Conservation (phyloP, 2,329 filamentous ascomycete genomes). For the Apiospora kogelbergensis region DNA sequence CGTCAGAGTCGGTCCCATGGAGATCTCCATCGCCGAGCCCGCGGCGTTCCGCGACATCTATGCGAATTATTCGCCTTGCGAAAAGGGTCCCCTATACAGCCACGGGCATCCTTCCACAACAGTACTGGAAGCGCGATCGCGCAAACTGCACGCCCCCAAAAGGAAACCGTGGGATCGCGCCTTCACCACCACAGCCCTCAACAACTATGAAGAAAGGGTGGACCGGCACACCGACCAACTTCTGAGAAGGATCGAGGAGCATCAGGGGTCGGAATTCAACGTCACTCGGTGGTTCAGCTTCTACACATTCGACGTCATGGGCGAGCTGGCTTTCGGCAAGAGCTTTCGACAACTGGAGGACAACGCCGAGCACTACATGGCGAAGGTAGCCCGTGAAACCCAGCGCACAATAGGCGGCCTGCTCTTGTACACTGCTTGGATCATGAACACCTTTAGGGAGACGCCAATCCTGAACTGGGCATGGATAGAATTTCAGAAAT, state of each 20-base stretch:
- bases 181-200: conserved; percentile 17
- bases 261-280: conserved; percentile 19
- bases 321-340: conserved; percentile 32
- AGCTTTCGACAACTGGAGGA: conserved; percentile 30
- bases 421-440: not conserved
- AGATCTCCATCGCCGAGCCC: conserved; percentile 13
- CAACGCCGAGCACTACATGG: conserved; percentile 19
- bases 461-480: not conserved
- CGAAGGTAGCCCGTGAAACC: conserved; percentile 14
- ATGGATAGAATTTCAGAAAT: not conserved
- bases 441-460: not conserved
- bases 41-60: conserved; percentile 12
- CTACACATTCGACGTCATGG: conserved; percentile 33
- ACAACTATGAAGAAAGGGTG: conserved; percentile 26
- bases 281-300: conserved; percentile 30
- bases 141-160: conserved; percentile 6
- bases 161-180: conserved; percentile 10
- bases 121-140: not conserved
- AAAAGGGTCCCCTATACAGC: conserved; percentile 8
- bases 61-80: conserved; percentile 10
- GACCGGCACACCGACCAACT: conserved; percentile 20
- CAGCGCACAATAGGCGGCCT: not conserved
- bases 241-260: conserved; percentile 17
- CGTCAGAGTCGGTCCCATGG: conserved; percentile 12
- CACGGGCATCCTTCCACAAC: not conserved